Base-by-base conservation (phyloP, 805 yeast species). In the Candida endomychidarum region DNA sequence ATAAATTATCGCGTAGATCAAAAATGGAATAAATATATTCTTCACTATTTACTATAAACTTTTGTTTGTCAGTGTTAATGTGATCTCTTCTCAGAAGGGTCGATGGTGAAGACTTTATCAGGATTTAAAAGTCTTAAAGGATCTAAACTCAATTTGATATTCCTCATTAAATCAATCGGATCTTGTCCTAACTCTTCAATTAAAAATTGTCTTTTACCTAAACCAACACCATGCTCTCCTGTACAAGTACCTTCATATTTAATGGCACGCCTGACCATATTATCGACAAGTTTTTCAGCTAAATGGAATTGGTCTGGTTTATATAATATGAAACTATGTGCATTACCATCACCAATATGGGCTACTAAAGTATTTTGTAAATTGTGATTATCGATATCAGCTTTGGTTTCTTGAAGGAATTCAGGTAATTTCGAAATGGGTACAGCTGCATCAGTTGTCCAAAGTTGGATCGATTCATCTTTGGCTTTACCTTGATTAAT, bases 181-280 rank as follows among this genome's bases (percentile, higher is more conserved):
- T 71, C 78, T 3, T 67, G 65, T 2, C 91, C 93, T 14, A 86
- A 60, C 56, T 86, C 95, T 41, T 68, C 67, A 21, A 72, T 61
- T 29, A 86, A 60, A 43, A 69, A 77, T 20, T 75, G 74, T 49
- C 89, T 65, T 54, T 86, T 86, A 28, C 91, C 90, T 23, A 80
- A 69, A 9, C 95, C 95, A 23, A 86, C 75, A 12, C 95, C 95
- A 57, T 86, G 95, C 53, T 86, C 95, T 29, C 95, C 95, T 8
- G 91, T 83, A 51, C 89, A 82, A 1, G 95, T 86, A 1, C 95
- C 93, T 35, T 85, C 90, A 21, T 27, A 46, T 7, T 34, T 43
- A 14, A 58, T 47, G 8, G 63, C 61, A 26, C 63, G 37, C 42
- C 56, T 47, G 1, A 58, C 60, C 55, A 56, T 55, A 36, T 52